Evolutionary conservation across 257 asterid genomes (phyloP).

Genomic region (Salvia miltiorrhiza): DNA sequence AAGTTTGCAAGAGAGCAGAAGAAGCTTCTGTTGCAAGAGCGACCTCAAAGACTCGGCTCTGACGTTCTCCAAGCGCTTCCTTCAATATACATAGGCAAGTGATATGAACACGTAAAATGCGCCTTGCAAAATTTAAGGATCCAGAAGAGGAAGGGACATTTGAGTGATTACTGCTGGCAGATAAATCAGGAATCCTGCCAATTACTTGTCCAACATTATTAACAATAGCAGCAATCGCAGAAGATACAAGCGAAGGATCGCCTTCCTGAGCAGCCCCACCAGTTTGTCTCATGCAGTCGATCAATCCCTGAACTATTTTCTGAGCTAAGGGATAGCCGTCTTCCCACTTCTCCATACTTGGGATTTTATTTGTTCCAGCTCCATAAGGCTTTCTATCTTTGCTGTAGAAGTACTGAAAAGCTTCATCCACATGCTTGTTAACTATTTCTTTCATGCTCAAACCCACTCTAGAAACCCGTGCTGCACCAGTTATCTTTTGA

Average conservation of each 20-base stretch:
- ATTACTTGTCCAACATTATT: slow-evolving; percentile 67
- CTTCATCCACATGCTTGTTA: slow-evolving; percentile 77
- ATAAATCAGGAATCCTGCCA: slow-evolving; percentile 73
- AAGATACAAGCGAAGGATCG: slow-evolving; percentile 88
- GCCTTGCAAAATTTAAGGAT: slow-evolving; percentile 62
- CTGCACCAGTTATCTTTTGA: slow-evolving; percentile 77
- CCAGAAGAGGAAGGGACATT: slow-evolving; percentile 48
- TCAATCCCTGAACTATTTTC: slow-evolving; percentile 73
- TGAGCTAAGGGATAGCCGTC: slow-evolving; percentile 75
- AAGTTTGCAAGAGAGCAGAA: slow-evolving; percentile 65
- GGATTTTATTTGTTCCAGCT: slow-evolving; percentile 47
- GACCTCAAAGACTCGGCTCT: slow-evolving; percentile 94
- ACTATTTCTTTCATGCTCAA: slow-evolving; percentile 87
- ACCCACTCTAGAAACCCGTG: slow-evolving; percentile 79
- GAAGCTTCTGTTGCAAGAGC: slow-evolving; percentile 96
- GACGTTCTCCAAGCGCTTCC: slow-evolving; percentile 99
- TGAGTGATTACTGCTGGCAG: slow-evolving; percentile 45
- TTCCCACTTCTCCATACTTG: slow-evolving; percentile 65
- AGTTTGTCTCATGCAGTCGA: slow-evolving; percentile 98
- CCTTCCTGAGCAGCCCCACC: slow-evolving; percentile 99
- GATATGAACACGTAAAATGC: slow-evolving; percentile 74
- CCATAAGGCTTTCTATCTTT: slow-evolving; percentile 76
- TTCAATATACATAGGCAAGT: slow-evolving; percentile 77
- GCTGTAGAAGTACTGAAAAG: slow-evolving; percentile 53
- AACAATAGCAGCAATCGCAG: slow-evolving; percentile 88